These are phyloP conservation scores for Lumnitzera racemosa DNA, from an alignment of 345 rosid species.

Conservation along the genomic window DNA sequence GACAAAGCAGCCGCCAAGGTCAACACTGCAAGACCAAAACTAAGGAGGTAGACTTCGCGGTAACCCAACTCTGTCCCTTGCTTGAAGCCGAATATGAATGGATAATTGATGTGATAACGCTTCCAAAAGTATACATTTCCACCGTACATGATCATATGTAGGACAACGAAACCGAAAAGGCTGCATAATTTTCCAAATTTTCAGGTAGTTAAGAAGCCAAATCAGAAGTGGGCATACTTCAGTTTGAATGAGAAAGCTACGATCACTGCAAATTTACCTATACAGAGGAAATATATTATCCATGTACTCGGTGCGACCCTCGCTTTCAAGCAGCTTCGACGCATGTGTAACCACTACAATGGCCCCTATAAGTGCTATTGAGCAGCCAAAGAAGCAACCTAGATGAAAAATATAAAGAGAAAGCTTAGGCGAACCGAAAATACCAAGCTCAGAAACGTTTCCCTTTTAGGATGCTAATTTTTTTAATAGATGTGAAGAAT, in stretches of 20 bases:
- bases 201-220: not conserved
- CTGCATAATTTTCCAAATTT: slow-evolving; percentile 24
- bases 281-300: slow-evolving; percentile 78
- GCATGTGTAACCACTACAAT: slow-evolving; percentile 45
- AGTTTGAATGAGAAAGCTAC: not conserved
- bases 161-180: slow-evolving; percentile 52
- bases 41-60: slow-evolving; percentile 49
- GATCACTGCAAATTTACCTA: slow-evolving; percentile 20
- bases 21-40: slow-evolving; percentile 47
- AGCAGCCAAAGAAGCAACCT: slow-evolving; percentile 66
- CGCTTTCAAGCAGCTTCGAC: slow-evolving; percentile 31
- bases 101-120: slow-evolving; percentile 51
- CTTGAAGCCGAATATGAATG: slow-evolving; percentile 76
- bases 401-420: not conserved
- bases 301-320: slow-evolving; percentile 54
- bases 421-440: not conserved
- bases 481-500: no score
- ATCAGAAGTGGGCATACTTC: not conserved
- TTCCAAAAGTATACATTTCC: slow-evolving; percentile 65
- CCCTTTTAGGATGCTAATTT: no score
- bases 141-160: slow-evolving; percentile 62
- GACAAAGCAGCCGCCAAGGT: slow-evolving; percentile 46
- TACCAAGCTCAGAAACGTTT: no score
- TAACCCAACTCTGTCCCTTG: slow-evolving; percentile 64
- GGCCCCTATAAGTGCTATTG: slow-evolving; percentile 50